A percentile compares a stretch with the other conserved stretches of the same genome.
These are phyloP conservation scores for Lentinula sp. DNA, from an alignment of 768 basidiomycete genomes.

Conservation along the genomic window DNA sequence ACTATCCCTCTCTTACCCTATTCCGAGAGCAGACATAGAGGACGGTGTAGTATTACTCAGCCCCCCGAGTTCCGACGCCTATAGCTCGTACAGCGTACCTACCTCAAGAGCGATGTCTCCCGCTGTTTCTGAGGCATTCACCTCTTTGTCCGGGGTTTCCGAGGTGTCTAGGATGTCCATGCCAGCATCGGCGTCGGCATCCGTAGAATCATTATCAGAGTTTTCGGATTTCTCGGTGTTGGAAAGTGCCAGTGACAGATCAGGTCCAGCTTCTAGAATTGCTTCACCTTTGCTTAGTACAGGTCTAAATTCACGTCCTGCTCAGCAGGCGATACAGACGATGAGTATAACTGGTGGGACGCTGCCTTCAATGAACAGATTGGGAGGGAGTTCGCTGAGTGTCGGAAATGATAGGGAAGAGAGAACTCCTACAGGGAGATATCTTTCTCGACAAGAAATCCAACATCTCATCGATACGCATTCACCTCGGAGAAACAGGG, in stretches of 20 bases:
- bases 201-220: neutral
- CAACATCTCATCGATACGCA: neutral
- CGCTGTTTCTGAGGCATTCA: neutral
- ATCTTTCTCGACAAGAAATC: neutral
- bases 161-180: neutral
- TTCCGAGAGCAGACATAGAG: neutral
- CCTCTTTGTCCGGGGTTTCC: neutral
- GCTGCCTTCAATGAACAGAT: neutral
- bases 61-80: neutral
- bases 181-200: neutral
- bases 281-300: neutral
- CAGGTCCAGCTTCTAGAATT: neutral
- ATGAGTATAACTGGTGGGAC: neutral
- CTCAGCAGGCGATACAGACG: neutral
- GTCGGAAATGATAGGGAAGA: neutral
- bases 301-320: neutral
- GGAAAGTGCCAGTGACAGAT: neutral
- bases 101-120: neutral
- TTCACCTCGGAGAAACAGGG: neutral
- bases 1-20: neutral
- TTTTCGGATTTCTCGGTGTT: neutral
- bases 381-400: neutral
- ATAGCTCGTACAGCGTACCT: neutral
- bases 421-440: neutral
- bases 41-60: neutral